Conservation (phyloP, 2,329 filamentous ascomycete species). For the Magnaporthiopsis rhizophila region DNA sequence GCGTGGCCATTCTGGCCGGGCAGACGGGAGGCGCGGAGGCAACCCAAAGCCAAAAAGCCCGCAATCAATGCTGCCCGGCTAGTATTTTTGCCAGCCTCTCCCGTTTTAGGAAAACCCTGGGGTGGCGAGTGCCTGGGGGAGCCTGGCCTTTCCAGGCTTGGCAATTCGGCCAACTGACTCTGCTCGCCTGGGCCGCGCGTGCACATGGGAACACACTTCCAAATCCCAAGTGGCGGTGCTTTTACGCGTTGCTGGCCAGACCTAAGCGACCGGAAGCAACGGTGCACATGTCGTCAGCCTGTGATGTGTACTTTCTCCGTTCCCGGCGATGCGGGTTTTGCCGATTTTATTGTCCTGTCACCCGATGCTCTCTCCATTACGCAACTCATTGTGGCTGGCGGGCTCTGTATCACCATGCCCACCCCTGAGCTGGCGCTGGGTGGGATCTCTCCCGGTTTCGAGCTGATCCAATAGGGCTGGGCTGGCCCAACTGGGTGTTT, state of each 20-base stretch:
- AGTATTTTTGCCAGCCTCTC: neutral
- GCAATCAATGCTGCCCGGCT: neutral
- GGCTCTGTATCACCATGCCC: neutral
- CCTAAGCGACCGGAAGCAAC: neutral
- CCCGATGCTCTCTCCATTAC: neutral
- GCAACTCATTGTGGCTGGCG: neutral
- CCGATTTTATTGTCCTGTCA: too few relatives aligned
- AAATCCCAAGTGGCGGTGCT: neutral
- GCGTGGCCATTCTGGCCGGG: neutral
- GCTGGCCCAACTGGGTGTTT: too few relatives aligned
- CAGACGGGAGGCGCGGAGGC: too few relatives aligned
- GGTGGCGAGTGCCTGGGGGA: neutral
- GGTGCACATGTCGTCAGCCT: neutral
- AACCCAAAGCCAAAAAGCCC: neutral
- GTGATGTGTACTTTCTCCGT: too few relatives aligned
- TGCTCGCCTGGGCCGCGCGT: neutral
- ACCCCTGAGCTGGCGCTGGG: too few relatives aligned
- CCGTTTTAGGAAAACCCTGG: neutral
- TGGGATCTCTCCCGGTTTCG: too few relatives aligned
- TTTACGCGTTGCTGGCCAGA: neutral
- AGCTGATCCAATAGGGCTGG: too few relatives aligned
- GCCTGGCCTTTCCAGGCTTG: neutral
- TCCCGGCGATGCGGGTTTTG: too few relatives aligned
- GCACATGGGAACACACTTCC: neutral
- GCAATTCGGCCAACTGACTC: neutral